These are phyloP conservation scores for Mycosphaerella arachidis DNA, from an alignment of 2,329 filamentous ascomycete species.

Conservation along the genomic window DNA sequence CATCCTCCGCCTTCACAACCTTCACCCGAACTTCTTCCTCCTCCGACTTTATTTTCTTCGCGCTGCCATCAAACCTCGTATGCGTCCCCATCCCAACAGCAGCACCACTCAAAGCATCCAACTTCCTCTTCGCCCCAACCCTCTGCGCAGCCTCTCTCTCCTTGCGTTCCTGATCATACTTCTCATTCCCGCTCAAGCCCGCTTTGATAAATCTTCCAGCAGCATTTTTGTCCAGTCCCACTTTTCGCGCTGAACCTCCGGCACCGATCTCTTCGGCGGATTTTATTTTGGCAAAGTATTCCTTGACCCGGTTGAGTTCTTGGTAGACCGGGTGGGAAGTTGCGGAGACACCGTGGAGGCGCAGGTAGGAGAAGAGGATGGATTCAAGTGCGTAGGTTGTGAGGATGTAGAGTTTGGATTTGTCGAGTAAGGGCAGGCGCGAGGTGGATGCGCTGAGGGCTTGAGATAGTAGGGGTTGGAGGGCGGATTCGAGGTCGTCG, in stretches of 20 bases:
- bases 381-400: constrained; percentile 87
- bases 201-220: constrained; percentile 77
- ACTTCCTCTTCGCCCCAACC: constrained; percentile 34
- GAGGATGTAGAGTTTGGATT: constrained; percentile 88
- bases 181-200: constrained; percentile 58
- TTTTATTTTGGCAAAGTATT: constrained; percentile 92
- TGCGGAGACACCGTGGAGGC: constrained; percentile 73
- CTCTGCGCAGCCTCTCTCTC: constrained; percentile 36
- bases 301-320: constrained; percentile 80
- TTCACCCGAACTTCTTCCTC: constrained; percentile 20
- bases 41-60: constrained; percentile 32
- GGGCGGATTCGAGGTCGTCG: constrained; percentile 68
- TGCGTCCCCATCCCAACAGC: constrained; percentile 25
- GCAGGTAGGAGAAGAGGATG: constrained; percentile 76
- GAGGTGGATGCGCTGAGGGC: constrained; percentile 63
- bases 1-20: constrained; percentile 14
- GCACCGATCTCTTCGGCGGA: constrained; percentile 51
- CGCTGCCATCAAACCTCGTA: constrained; percentile 31
- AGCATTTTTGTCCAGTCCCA: constrained; percentile 68
- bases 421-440: constrained; percentile 86
- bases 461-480: constrained; percentile 67
- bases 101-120: constrained; percentile 27
- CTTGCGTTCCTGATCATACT: constrained; percentile 39
- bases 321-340: constrained; percentile 78
- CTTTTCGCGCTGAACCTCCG: constrained; percentile 41